phyloP scores from a whole-genome alignment of 495 filamentous ascomycete genomes.

The Aspergillus biplanus region DNA sequence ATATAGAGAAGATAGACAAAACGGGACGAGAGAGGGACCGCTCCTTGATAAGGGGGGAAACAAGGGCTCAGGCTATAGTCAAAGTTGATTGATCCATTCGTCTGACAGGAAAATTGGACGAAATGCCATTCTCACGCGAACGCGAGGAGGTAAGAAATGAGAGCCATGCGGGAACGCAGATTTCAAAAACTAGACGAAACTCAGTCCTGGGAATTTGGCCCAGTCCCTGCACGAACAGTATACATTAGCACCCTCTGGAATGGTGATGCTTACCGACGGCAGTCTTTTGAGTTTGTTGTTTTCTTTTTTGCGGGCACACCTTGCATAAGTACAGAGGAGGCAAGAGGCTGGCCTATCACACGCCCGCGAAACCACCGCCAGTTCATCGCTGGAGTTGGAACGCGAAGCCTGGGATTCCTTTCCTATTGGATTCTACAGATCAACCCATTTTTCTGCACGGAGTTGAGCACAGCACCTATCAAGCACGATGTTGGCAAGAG shows the following conservation, averaged over 20 bases:
- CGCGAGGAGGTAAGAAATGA: slow-evolving; percentile 12
- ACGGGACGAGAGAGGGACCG: not conserved
- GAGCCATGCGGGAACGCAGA: slow-evolving; percentile 17
- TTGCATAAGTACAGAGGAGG: slow-evolving; percentile 6
- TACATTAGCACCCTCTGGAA: slow-evolving; percentile 1
- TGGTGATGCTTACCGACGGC: slow-evolving; percentile 1
- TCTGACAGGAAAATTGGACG: not conserved
- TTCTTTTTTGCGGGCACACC: slow-evolving; percentile 5
- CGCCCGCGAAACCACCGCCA: not conserved
- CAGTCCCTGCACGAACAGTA: not conserved
- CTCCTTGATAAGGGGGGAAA: slow-evolving; percentile 1
- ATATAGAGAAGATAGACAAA: slow-evolving; percentile 6
- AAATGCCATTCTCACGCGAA: not conserved
- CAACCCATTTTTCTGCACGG: slow-evolving; percentile 1
- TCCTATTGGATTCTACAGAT: slow-evolving; percentile 1
- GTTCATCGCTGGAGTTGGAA: not conserved
- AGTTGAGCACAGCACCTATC: not conserved
- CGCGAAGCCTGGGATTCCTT: not conserved
- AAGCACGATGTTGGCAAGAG: not conserved
- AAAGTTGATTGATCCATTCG: slow-evolving; percentile 3
- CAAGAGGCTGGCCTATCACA: not conserved
- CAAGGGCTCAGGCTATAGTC: not conserved
- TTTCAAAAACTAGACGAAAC: slow-evolving; percentile 5
- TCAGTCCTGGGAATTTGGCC: not conserved
- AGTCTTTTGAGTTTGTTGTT: slow-evolving; percentile 4